A percentile compares a stretch with the other conserved stretches of the same genome.
These are phyloP conservation scores for Polysphondylium violaceum DNA, from an alignment of 78 protist species.

Conservation along the genomic window DNA sequence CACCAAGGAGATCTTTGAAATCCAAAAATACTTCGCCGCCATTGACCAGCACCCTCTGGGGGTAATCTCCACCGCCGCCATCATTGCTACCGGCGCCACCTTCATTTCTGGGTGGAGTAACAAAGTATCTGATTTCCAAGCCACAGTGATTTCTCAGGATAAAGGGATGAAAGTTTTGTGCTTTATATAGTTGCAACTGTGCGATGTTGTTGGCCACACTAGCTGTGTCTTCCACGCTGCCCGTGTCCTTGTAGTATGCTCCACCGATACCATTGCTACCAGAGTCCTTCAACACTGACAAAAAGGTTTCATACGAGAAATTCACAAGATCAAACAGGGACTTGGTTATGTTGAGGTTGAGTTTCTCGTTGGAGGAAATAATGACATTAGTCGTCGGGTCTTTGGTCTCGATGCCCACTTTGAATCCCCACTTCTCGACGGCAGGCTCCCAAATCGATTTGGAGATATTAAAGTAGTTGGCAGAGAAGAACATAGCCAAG, in stretches of 20 bases:
- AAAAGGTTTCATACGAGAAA: conserved; percentile 9
- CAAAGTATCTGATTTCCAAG: conserved; percentile 1
- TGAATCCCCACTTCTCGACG: conserved; percentile 67
- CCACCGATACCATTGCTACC: background rate
- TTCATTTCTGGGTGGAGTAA: background rate
- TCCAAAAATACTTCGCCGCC: conserved; percentile 26
- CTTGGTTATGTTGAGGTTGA: conserved; percentile 50
- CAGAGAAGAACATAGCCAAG: conserved; percentile 6
- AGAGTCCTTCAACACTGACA: background rate
- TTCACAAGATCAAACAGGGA: conserved; percentile 34
- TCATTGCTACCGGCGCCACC: background rate
- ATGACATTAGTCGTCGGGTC: conserved; percentile 7
- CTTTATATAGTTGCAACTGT: background rate
- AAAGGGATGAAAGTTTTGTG: conserved; percentile 25
- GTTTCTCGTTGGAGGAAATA: conserved; percentile 13
- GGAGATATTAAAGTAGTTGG: conserved; percentile 53
- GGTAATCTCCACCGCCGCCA: no score
- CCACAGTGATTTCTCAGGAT: conserved; percentile 51
- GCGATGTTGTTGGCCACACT: background rate
- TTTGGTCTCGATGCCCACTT: conserved; percentile 10
- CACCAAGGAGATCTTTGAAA: background rate
- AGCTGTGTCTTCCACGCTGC: background rate
- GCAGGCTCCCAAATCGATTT: conserved; percentile 68
- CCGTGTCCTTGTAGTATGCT: background rate
- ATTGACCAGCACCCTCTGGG: no score